A percentile compares a stretch with the other conserved stretches of the same genome.
Evolutionary conservation across 2,329 filamentous ascomycete genomes (phyloP).

Genomic region (Diplodia scrobiculata): DNA sequence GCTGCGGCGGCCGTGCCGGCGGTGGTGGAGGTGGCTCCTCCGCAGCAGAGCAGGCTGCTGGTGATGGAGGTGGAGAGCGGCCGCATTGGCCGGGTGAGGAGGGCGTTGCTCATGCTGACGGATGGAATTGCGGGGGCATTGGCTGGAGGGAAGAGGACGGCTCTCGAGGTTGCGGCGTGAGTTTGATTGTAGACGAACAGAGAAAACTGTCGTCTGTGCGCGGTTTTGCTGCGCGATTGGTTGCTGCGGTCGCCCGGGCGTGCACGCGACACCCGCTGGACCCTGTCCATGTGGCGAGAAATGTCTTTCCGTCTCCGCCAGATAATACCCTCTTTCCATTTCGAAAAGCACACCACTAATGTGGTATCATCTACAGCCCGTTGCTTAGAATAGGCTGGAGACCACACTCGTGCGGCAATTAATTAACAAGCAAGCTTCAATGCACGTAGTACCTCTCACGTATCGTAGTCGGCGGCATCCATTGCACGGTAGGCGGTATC

Average conservation of each 20-base stretch:
- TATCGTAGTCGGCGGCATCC: too few species aligned
- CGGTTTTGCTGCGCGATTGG: conserved; percentile 4
- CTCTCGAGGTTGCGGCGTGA: conserved; percentile 12
- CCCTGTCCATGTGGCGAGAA: neutral
- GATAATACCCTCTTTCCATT: too few species aligned
- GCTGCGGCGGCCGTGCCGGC: neutral
- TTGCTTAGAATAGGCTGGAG: too few species aligned
- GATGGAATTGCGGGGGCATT: conserved; percentile 16
- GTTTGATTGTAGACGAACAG: neutral
- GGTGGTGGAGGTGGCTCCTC: conserved; percentile 1
- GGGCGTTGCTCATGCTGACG: conserved; percentile 26
- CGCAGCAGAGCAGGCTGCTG: conserved; percentile 12
- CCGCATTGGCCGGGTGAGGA: conserved; percentile 26
- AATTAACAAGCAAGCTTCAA: too few species aligned
- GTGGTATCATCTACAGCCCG: too few species aligned
- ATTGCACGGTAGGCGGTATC: too few species aligned
- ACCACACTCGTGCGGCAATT: too few species aligned
- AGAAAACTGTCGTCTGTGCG: conserved; percentile 23
- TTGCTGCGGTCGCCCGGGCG: neutral
- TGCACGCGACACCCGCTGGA: conserved; percentile 9
- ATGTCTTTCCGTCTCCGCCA: neutral
- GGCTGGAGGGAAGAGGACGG: neutral
- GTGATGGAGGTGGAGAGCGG: conserved; percentile 25
- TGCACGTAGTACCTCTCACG: too few species aligned
- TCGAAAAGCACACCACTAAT: too few species aligned